Evolutionary conservation across 371 early-diverging fungal genomes (phyloP), one percentile per base, ranked within the genome.

Genomic region (Mortierella sp.): DNA sequence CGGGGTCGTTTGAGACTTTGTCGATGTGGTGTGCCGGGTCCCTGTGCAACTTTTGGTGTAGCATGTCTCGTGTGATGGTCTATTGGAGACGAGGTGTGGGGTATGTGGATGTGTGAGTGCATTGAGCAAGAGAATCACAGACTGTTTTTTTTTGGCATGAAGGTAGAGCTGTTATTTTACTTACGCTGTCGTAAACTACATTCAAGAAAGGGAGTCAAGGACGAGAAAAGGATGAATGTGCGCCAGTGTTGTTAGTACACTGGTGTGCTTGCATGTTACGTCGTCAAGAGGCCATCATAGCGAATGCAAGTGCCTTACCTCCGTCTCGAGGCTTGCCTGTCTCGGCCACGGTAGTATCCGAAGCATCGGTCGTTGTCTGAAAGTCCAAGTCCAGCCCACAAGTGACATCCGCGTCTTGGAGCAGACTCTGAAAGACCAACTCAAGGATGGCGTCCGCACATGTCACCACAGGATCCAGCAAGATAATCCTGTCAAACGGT

Each of bases 381-480:
- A 43, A 45, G 2, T 29, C 50, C n/a, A 75, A 10, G 26, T 75
- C 72, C 64, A 79, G 72, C 5, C 80, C 80, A 50, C 80, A 79
- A 3, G 72, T 71, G 37, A 79, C 24, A n/a, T 79, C 80, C 9
- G 80, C 72, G n/a, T 72, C 70, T 47, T 79, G 80, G 29, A 79
- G 65, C 19, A 55, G 69, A 66, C 80, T 75, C 66, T 79, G 80
- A 39, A 75, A 79, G 44, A 79, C 24, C 29, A 79, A 22, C 37
- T 79, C 80, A 4, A 79, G 69, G 10, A 79, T 65, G 65, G 75
- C 80, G 34, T 79, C 80, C 1, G 80, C 45, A 34, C 80, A 79
- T 13, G 69, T 61, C 11, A 79, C 72, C 26, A 55, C 71, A 0
- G 75, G 72, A 26, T 75, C 71, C 40, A 79, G 11, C 10, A 79